Conservation (phyloP, 768 basidiomycete genomes). For the Termitomyces eurrhizus region DNA sequence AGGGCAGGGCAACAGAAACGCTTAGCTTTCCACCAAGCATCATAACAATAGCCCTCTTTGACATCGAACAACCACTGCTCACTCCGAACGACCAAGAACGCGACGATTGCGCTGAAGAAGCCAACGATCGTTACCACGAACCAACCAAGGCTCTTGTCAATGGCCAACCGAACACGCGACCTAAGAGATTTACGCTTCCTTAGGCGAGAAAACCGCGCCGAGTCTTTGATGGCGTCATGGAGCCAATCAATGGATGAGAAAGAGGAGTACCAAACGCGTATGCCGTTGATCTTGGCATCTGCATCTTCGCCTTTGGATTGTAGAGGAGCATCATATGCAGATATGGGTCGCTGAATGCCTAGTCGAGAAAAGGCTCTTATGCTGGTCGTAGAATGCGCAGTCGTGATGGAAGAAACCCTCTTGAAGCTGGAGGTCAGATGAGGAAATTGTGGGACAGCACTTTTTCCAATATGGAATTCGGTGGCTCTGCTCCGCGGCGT, state of each 20-base stretch:
- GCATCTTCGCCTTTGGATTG: slow-evolving; percentile 36
- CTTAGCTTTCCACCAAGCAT: slow-evolving; percentile 68
- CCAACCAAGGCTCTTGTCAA: slow-evolving; percentile 86
- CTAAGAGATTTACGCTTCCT: slow-evolving; percentile 67
- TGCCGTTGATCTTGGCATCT: slow-evolving; percentile 75
- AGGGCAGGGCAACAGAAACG: slow-evolving; percentile 74
- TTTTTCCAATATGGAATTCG: slow-evolving; percentile 28
- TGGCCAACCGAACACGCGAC: slow-evolving; percentile 54
- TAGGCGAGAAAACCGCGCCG: slow-evolving; percentile 71
- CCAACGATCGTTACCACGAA: slow-evolving; percentile 87
- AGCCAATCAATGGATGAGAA: slow-evolving; percentile 95
- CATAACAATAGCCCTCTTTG: slow-evolving; percentile 85
- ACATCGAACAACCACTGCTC: slow-evolving; percentile 91
- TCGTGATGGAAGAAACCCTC: slow-evolving; percentile 32
- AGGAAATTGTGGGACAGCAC: slow-evolving; percentile 34
- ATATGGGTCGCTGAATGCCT: slow-evolving; percentile 57
- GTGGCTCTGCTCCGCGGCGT: slow-evolving; percentile 22
- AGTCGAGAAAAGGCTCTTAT: slow-evolving; percentile 39
- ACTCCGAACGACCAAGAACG: slow-evolving; percentile 79
- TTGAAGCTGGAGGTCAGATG: slow-evolving; percentile 22
- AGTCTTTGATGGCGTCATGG: slow-evolving; percentile 95
- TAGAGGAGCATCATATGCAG: slow-evolving; percentile 65
- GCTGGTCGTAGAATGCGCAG: slow-evolving; percentile 33
- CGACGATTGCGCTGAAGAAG: slow-evolving; percentile 77
- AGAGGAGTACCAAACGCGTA: slow-evolving; percentile 87